Evolutionary conservation across 768 basidiomycete species (phyloP).

Genomic region (Paxillus involutus): DNA sequence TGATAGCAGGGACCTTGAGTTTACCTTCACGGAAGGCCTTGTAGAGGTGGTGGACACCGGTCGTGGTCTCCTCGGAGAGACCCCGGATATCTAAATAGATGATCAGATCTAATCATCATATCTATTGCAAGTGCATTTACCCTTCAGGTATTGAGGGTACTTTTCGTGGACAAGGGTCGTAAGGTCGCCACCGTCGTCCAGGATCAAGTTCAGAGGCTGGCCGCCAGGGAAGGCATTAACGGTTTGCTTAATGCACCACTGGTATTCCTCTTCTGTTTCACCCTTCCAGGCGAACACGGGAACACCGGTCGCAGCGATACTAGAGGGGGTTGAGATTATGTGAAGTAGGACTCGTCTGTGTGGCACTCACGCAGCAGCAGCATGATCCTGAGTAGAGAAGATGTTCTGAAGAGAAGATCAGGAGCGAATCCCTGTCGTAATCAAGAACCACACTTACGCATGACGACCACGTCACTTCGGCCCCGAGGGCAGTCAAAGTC

Average conservation of each 20-base stretch:
- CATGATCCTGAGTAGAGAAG: constrained; percentile 99
- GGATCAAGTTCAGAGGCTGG: constrained; percentile 93
- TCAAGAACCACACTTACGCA: constrained; percentile 57
- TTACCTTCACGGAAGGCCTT: constrained; percentile 95
- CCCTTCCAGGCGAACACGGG: constrained; percentile 99
- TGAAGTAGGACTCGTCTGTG: neutral
- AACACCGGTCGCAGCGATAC: constrained; percentile 96
- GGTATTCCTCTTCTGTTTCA: constrained; percentile 98
- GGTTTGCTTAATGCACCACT: constrained; percentile 98
- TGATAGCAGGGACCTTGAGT: constrained; percentile 97
- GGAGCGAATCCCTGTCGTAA: neutral
- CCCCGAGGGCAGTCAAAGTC: constrained; percentile 92
- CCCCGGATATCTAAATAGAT: constrained; percentile 71
- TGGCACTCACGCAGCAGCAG: constrained; percentile 83
- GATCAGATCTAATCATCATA: neutral
- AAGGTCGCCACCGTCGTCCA: constrained; percentile 98
- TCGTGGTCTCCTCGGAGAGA: constrained; percentile 98
- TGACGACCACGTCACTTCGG: constrained; percentile 98
- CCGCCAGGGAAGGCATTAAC: constrained; percentile 83
- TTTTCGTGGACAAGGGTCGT: constrained; percentile 95
- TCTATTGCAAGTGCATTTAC: constrained; percentile 35
- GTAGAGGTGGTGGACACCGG: constrained; percentile 99
- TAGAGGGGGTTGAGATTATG: constrained; percentile 27
- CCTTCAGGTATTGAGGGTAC: constrained; percentile 84
- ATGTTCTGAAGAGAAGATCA: constrained; percentile 68